Percentiles rank a stretch among this genome's conserved stretches.
Evolutionary conservation across 306 rosid species (phyloP).

Genomic region (Lathyrus sativus): DNA sequence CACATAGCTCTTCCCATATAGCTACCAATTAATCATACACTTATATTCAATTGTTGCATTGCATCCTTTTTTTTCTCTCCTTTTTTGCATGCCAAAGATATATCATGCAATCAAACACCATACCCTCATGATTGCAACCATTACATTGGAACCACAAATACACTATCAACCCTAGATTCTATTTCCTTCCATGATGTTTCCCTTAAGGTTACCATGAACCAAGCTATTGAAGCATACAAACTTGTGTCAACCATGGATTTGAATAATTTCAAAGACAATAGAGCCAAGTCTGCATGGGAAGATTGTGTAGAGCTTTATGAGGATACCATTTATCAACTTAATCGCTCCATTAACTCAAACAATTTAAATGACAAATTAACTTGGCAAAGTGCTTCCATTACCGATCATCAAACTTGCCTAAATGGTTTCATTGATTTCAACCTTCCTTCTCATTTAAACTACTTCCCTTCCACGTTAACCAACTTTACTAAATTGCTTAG

Average conservation of each 20-base stretch:
- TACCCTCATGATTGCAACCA: slow-evolving; percentile 64
- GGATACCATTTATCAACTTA: slow-evolving; percentile 61
- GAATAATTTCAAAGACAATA: slow-evolving; percentile 41
- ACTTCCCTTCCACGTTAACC: slow-evolving; percentile 51
- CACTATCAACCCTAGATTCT: slow-evolving; percentile 42
- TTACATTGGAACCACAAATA: slow-evolving; percentile 40
- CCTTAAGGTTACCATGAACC: slow-evolving; percentile 57
- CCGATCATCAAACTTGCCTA: slow-evolving; percentile 76
- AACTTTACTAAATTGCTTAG: slow-evolving; percentile 74
- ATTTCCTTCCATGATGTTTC: slow-evolving; percentile 49
- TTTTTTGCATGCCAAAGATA: slow-evolving; percentile 44
- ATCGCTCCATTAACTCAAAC: slow-evolving; percentile 46
- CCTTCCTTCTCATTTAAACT: slow-evolving; percentile 41
- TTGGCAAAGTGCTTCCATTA: slow-evolving; percentile 74
- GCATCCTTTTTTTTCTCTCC: slow-evolving; percentile 28
- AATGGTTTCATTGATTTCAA: slow-evolving; percentile 65
- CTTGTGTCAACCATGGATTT: slow-evolving; percentile 54
- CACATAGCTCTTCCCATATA: not conserved
- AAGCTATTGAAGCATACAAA: slow-evolving; percentile 58
- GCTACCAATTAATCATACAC: slow-evolving; percentile 14
- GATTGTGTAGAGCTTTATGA: slow-evolving; percentile 78
- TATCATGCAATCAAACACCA: slow-evolving; percentile 75
- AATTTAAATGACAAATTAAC: slow-evolving; percentile 51
- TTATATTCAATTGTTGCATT: slow-evolving; percentile 39
- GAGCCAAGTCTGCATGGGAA: slow-evolving; percentile 58